Conservation (phyloP, 306 rosid species). For the Acacia melanoxylon region DNA sequence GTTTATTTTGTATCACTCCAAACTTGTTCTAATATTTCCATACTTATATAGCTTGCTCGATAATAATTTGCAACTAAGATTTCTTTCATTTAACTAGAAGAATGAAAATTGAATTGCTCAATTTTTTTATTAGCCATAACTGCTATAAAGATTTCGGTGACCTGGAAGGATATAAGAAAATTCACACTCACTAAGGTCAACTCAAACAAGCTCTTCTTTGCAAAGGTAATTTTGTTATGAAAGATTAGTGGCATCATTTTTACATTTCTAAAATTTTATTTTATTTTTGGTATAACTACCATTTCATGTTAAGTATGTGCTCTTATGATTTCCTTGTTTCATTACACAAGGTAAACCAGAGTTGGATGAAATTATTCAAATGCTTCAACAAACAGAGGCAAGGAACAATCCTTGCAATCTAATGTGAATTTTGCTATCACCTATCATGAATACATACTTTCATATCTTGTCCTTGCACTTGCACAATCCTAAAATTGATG, state of each 20-base stretch:
- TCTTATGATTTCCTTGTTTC: constrained; percentile 29
- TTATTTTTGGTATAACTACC: background rate
- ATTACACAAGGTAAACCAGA: constrained; percentile 72
- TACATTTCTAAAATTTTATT: background rate
- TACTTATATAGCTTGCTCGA: no score
- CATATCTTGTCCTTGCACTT: no score
- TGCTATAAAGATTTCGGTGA: no score
- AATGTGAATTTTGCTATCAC: constrained; percentile 65
- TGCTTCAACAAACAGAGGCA: constrained; percentile 82
- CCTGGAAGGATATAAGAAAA: no score
- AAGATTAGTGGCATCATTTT: background rate
- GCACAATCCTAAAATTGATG: no score
- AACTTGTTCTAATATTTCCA: no score
- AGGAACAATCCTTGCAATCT: constrained; percentile 58
- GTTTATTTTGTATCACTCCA: no score
- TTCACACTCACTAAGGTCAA: accelerated
- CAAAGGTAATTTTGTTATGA: constrained; percentile 59
- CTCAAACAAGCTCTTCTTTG: constrained; percentile 27
- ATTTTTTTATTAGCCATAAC: no score
- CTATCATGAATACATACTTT: constrained; percentile 41
- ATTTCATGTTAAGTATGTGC: background rate
- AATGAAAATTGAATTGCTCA: no score
- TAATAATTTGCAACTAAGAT: no score
- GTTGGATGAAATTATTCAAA: constrained; percentile 82
- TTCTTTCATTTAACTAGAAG: no score